Conservation (phyloP, 805 yeast species). For the Hanseniaspora lindneri region DNA sequence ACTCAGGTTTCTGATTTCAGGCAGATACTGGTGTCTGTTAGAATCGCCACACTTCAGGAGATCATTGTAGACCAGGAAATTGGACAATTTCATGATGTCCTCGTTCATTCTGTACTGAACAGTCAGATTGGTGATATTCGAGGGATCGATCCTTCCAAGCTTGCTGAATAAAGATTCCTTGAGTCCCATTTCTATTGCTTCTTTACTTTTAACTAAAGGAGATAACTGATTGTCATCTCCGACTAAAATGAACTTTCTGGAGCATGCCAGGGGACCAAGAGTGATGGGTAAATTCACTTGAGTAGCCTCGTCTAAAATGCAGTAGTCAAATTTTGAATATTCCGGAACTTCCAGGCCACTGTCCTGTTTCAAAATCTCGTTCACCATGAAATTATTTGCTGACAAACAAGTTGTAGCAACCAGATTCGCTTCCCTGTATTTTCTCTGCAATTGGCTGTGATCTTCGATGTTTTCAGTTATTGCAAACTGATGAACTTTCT, state of each 20-base stretch:
- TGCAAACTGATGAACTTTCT: slow-evolving; percentile 37
- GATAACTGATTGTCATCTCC: slow-evolving; percentile 94
- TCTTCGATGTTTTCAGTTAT: slow-evolving; percentile 32
- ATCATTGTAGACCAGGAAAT: slow-evolving; percentile 64
- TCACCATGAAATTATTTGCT: slow-evolving; percentile 50
- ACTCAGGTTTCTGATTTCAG: not conserved
- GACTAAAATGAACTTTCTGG: slow-evolving; percentile 75
- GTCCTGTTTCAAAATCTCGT: slow-evolving; percentile 4
- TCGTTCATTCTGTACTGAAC: slow-evolving; percentile 86
- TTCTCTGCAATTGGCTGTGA: slow-evolving; percentile 28
- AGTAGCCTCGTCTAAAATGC: slow-evolving; percentile 93
- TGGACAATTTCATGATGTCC: slow-evolving; percentile 76
- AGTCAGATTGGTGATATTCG: slow-evolving; percentile 61
- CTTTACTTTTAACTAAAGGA: slow-evolving; percentile 63
- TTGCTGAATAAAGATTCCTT: slow-evolving; percentile 65
- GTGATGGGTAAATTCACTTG: slow-evolving; percentile 87
- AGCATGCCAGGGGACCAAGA: slow-evolving; percentile 70
- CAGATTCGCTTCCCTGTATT: slow-evolving; percentile 48
- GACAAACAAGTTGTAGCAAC: slow-evolving; percentile 88
- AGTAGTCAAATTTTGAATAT: slow-evolving; percentile 63
- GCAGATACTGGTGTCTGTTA: slow-evolving; percentile 56
- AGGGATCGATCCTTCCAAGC: slow-evolving; percentile 61
- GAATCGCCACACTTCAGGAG: slow-evolving; percentile 61
- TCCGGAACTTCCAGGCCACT: slow-evolving; percentile 25
- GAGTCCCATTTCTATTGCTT: slow-evolving; percentile 47